These are phyloP conservation scores for Claviceps sp. DNA, from an alignment of 2,329 filamentous ascomycete genomes.

Conservation along the genomic window DNA sequence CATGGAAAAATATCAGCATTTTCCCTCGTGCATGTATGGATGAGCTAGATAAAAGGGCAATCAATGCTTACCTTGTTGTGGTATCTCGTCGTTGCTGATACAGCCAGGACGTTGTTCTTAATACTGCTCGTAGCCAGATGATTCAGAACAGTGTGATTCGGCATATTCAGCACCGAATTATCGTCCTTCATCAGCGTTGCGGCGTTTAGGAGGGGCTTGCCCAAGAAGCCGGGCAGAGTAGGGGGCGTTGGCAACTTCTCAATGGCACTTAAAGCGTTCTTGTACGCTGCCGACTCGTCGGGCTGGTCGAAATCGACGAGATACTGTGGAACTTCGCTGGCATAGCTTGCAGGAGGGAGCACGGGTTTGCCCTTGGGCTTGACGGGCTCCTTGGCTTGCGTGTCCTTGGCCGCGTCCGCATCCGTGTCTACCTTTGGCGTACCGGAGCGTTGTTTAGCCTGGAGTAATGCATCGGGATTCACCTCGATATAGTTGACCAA, in stretches of 20 bases:
- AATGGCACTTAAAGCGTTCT: conserved; percentile 60
- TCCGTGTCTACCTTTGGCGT: conserved; percentile 7
- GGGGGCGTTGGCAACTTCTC: conserved; percentile 74
- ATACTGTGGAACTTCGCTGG: conserved; percentile 66
- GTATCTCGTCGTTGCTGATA: conserved; percentile 94
- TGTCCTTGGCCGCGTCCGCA: conserved; percentile 2
- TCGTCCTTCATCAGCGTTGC: conserved; percentile 92
- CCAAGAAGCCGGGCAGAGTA: conserved; percentile 75
- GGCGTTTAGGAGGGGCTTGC: conserved; percentile 88
- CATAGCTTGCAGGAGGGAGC: conserved; percentile 47
- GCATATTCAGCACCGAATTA: conserved; percentile 91
- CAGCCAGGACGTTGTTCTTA: conserved; percentile 88
- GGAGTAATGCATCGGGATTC: conserved; percentile 48
- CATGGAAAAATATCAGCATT: neutral
- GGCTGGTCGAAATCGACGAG: conserved; percentile 75
- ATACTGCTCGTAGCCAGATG: conserved; percentile 96
- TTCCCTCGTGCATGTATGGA: neutral
- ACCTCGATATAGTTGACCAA: conserved; percentile 98
- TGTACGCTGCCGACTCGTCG: conserved; percentile 63
- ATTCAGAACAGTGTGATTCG: conserved; percentile 93
- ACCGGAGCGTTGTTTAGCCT: conserved; percentile 12
- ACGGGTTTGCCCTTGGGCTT: conserved; percentile 41
- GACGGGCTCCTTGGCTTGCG: conserved; percentile 26
- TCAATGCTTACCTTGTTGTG: conserved; percentile 63
- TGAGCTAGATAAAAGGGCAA: neutral